phyloP scores from a whole-genome alignment of 768 basidiomycete species.

The Psilocybe tampanensis region DNA sequence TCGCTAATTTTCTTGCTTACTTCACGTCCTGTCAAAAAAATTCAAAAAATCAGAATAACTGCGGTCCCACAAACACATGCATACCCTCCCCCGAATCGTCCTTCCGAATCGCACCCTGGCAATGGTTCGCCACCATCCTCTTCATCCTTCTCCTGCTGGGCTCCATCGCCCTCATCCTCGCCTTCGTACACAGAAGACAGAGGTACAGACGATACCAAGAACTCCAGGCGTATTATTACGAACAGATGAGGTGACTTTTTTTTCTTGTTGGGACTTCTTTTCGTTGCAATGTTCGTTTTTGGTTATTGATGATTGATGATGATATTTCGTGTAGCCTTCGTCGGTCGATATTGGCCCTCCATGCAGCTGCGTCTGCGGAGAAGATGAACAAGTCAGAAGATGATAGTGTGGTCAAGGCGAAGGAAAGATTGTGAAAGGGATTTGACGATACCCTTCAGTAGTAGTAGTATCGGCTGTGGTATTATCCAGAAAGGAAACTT shows the following conservation, averaged over 20 bases:
- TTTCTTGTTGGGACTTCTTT: too few relatives aligned
- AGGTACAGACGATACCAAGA: constrained; percentile 39
- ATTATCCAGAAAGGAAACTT: too few relatives aligned
- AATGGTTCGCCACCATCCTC: constrained; percentile 39
- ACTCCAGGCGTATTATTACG: constrained; percentile 49
- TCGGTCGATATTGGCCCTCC: constrained; percentile 36
- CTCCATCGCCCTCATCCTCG: constrained; percentile 37
- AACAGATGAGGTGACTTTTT: constrained; percentile 52
- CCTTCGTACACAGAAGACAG: constrained; percentile 43
- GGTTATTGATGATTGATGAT: neutral
- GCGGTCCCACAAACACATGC: constrained; percentile 10
- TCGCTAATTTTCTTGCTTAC: too few relatives aligned
- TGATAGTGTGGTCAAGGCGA: neutral
- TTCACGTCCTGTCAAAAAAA: too few relatives aligned
- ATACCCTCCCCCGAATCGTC: constrained; percentile 28
- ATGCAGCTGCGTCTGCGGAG: constrained; percentile 29
- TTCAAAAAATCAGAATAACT: constrained; percentile 5
- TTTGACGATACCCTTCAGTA: neutral
- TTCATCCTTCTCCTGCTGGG: constrained; percentile 41
- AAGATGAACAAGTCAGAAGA: neutral
- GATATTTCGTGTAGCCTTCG: constrained; percentile 27
- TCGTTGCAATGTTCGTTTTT: too few relatives aligned
- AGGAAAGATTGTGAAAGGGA: neutral
- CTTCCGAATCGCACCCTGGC: constrained; percentile 42
- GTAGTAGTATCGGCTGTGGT: too few relatives aligned